Evolutionary conservation across 1,284 basidiomycete genomes (phyloP).

Genomic region (Porphyrellus sp.): DNA sequence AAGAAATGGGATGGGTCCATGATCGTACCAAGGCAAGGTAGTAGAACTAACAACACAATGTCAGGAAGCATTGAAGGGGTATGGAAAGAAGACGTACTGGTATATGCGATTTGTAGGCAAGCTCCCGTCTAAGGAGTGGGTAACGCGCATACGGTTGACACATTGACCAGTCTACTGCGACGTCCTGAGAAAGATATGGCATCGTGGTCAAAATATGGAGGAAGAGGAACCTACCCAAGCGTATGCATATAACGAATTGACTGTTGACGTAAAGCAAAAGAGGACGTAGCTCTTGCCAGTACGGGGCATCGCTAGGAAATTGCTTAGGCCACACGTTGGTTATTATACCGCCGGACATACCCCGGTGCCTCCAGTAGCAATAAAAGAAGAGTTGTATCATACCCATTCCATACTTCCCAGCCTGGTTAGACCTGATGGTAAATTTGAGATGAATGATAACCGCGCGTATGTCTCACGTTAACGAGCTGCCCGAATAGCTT

Average conservation of each 20-base stretch:
- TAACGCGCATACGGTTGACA: conserved; percentile 56
- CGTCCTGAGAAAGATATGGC: conserved; percentile 47
- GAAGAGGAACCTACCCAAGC: conserved; percentile 61
- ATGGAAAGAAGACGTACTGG: conserved; percentile 44
- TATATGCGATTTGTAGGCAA: conserved; percentile 64
- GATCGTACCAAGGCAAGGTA: conserved; percentile 67
- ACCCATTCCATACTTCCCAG: conserved; percentile 74
- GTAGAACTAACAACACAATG: conserved; percentile 56
- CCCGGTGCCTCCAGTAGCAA: conserved; percentile 63
- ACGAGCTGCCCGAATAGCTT: conserved; percentile 74
- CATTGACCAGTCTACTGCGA: conserved; percentile 82
- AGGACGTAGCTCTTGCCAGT: conserved; percentile 53
- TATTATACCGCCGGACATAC: conserved; percentile 6
- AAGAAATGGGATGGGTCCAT: background rate
- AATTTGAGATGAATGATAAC: background rate
- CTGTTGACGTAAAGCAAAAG: conserved; percentile 61
- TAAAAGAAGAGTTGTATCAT: conserved; percentile 66
- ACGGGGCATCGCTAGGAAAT: conserved; percentile 24
- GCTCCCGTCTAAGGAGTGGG: conserved; percentile 70
- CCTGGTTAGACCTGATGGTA: conserved; percentile 42
- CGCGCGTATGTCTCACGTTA: conserved; percentile 56
- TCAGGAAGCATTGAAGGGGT: conserved; percentile 4
- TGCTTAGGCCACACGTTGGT: background rate
- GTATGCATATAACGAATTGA: conserved; percentile 70
- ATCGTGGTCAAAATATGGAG: background rate